Base-by-base conservation (phyloP, 768 basidiomycete species). In the Pulveroboletus sp. region DNA sequence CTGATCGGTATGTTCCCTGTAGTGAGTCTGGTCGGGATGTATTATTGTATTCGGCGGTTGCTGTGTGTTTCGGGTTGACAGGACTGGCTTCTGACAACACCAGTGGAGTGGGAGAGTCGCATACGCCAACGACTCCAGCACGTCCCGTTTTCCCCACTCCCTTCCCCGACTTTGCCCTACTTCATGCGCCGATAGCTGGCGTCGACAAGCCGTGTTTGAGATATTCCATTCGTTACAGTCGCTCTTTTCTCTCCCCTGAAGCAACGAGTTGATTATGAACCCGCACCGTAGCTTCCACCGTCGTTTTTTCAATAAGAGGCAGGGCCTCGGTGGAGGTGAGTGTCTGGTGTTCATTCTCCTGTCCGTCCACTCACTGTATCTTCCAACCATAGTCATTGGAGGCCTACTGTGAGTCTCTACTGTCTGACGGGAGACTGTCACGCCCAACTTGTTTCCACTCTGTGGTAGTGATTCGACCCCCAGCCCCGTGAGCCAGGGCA, bases 321-420 rank as follows among this genome's bases (percentile, higher is more conserved):
- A 64, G 58, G 62, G 54, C 51, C 57, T 69, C 38, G 39, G 50
- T 14, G 60, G 56, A 50, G 33, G 70, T 72, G 51, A 60, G 70
- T 54, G 11, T 2, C 6, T 54, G 15, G 14, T n/a, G 8, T 30
- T 24, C 5, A 24, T 40, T 11, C 31, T 0, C 36, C 21, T 37
- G 8, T 11, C 26, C 13, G 5, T 41, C 14, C 7, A 7, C 43
- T 53, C 48, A 54, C 11, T 32, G 8, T 35, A 39, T 51, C 26
- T 13, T 47, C 17, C 31, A 40, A 39, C 24, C 32, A 13, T 27
- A 63, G 65, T 39, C 42, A 26, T 60, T 1, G 51, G 49, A 41
- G 35, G 50, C 48, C n/a, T 67, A 14, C 6, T 62, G 66, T 69
- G 27, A 59, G 65, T 57, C n/a, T 6, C 27, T 10, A 4, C 31